Evolutionary conservation across 2,329 filamentous ascomycete species (phyloP), one percentile per base, ranked within the genome.

Genomic region (Colletotrichum chrysophilum): DNA sequence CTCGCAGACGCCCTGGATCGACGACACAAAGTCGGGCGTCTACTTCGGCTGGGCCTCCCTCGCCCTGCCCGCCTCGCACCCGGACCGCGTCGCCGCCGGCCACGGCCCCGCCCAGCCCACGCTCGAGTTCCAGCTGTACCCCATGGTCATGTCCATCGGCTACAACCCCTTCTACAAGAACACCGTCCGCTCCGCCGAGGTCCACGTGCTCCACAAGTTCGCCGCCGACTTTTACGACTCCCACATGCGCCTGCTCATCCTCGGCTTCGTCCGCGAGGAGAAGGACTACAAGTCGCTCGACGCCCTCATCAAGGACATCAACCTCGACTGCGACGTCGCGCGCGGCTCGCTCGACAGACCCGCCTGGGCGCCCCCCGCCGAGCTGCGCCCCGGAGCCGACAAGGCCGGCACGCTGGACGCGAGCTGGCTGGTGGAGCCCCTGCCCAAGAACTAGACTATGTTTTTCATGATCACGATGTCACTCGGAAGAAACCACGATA

Each of bases 81-180:
- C 90, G 1, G 84, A 90, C 79, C 80, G 78, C 62, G 26, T 68
- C 64, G 69, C 73, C 78, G 74, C 71, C 21, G 66, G 79, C 60
- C 66, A 76, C 71, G 68, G 69, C 62, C 62, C 77, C 80, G 80
- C 71, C 79, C 80, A 78, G 80, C 77, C 43, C 77, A 83, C 78
- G 78, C 76, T 62, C 60, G 69, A 75, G 62, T 76, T 76, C 66
- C 70, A 74, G 65, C 88, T 97, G 72, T 95, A 93, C 84, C 95
- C 95, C 2, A 97, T 97, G 90, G 96, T 98, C 78, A 94, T 98
- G 93, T 95, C 93, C 76, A 96, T 98, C 79, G 97, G 97, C 60
- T 98, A 96, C 90, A 99, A 98, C 85, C 97, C 97, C 0, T 98
- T 96, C 86, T 99, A 98, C 90, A 96, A 96, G 84, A 98, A 99